Percentiles rank a stretch among this genome's conserved stretches.
Conservation (phyloP, 805 yeast genomes). For the Kuraishia hungarica region DNA sequence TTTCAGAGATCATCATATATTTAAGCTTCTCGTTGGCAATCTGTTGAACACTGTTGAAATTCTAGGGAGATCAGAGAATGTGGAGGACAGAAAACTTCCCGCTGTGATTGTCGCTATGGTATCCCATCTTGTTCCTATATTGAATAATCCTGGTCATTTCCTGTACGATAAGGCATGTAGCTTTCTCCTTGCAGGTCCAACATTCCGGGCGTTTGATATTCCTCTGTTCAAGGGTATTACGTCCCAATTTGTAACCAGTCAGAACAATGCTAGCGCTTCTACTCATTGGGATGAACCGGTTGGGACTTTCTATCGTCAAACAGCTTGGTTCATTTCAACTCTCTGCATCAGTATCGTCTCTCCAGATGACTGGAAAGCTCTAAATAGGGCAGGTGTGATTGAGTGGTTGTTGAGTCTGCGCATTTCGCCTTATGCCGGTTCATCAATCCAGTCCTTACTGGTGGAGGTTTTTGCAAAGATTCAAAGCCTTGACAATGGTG, state of each 20-base stretch:
- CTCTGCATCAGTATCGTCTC: slow-evolving; percentile 39
- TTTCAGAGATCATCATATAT: slow-evolving; percentile 48
- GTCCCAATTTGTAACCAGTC: slow-evolving; percentile 11
- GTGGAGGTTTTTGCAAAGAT: slow-evolving; percentile 34
- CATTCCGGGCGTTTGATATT: slow-evolving; percentile 28
- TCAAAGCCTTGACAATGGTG: slow-evolving; percentile 9
- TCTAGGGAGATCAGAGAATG: slow-evolving; percentile 6
- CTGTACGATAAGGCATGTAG: slow-evolving; percentile 64
- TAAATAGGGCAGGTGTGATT: slow-evolving; percentile 46
- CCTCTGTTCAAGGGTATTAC: slow-evolving; percentile 36
- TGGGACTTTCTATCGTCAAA: slow-evolving; percentile 37
- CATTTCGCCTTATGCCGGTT: slow-evolving; percentile 39
- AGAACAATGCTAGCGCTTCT: slow-evolving; percentile 9
- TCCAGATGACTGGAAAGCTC: slow-evolving; percentile 40
- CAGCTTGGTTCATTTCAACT: slow-evolving; percentile 56
- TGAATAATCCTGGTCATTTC: slow-evolving; percentile 63
- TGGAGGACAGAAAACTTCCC: slow-evolving; percentile 19
- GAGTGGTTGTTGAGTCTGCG: slow-evolving; percentile 59
- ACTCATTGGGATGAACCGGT: slow-evolving; percentile 32
- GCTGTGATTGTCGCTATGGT: slow-evolving; percentile 47
- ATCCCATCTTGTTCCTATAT: slow-evolving; percentile 46
- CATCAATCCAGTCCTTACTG: slow-evolving; percentile 30
- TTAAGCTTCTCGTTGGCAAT: slow-evolving; percentile 45
- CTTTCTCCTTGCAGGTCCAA: slow-evolving; percentile 54
- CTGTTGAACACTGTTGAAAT: slow-evolving; percentile 27